Evolutionary conservation across 768 basidiomycete species (phyloP), one percentile per base, ranked within the genome.

Genomic region (Auricularia sp.): DNA sequence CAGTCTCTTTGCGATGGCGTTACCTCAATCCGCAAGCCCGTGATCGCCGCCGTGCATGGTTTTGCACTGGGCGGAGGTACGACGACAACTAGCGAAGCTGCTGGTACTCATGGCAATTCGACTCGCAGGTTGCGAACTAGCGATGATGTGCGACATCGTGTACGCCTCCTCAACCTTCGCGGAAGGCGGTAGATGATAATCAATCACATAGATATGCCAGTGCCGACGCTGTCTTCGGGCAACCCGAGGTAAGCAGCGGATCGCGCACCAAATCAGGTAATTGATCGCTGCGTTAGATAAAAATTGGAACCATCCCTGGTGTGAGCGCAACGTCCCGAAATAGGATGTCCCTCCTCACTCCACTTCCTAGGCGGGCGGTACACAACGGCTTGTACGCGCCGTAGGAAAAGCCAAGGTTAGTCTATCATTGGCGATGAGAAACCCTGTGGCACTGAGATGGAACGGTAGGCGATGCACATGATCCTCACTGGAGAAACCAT

Each of bases 81-180:
- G 76, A 73, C 7, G 13, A 10, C 8, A 29, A 24, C 47, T 21
- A 61, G 35, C 18, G 1, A 33, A 44, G n/a, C 13, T n/a, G 18
- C 35, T 29, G 10, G 44, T 13, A 10, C 39, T 47, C 36, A 21
- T 21, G 18, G 8, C 0, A 33, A 29, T 35, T 4, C 68, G 96
- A 29, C 18, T 4, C 68, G 96, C 96, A 45, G 96, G 96, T 44
- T 96, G 95, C 71, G 96, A 99, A 75, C 85, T 99, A 29, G 96
- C 96, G 4, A 83, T 98, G 68, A 93, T 93, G 86, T 92, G 92
- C 75, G 96, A 98, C 78, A 93, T 98, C 74, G 88, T 98, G 71
- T 85, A 97, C 61, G 92, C 88, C 18, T 89, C 93, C 39, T 42
- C 2, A 29, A 8, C 39, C 39, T 42, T 14, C 39, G 7, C 39